A percentile compares a stretch with the other conserved stretches of the same genome.
phyloP scores from a whole-genome alignment of 2,329 filamentous ascomycete species.

The Aspergillus tanneri region DNA sequence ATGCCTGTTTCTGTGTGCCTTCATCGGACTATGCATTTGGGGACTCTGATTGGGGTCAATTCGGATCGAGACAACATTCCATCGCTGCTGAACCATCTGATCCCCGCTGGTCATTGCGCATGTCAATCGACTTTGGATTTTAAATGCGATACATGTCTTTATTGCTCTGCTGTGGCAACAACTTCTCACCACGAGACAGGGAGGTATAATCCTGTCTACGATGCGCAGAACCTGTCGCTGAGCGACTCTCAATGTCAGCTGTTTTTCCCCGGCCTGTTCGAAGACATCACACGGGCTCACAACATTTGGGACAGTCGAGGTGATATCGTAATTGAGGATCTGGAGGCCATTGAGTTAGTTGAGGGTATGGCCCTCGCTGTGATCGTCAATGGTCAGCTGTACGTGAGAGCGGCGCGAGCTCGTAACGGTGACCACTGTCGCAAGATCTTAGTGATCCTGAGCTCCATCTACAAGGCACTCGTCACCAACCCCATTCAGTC shows the following conservation, averaged over 20 bases:
- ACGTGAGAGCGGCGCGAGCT: constrained; percentile 24
- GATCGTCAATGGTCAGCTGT: constrained; percentile 28
- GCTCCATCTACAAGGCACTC: constrained; percentile 46
- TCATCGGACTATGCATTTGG: constrained; percentile 3
- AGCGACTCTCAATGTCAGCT: constrained; percentile 21
- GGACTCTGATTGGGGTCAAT: constrained; percentile 22
- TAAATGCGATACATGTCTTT: constrained; percentile 22
- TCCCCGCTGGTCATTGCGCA: constrained; percentile 27
- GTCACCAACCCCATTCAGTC: constrained; percentile 27
- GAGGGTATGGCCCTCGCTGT: constrained; percentile 28
- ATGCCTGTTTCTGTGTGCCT: not conserved
- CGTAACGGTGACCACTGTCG: constrained; percentile 27
- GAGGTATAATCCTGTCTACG: constrained; percentile 23
- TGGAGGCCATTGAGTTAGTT: constrained; percentile 23
- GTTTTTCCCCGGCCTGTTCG: constrained; percentile 30
- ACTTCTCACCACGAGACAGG: constrained; percentile 4
- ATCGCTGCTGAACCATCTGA: constrained; percentile 25
- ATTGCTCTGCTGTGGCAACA: not conserved
- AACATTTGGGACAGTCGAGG: constrained; percentile 18
- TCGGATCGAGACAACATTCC: constrained; percentile 26
- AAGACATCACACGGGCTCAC: constrained; percentile 25
- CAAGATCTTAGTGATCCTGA: constrained; percentile 38
- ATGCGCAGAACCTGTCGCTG: constrained; percentile 24
- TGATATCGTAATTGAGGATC: constrained; percentile 16
- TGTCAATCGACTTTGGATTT: constrained; percentile 23